phyloP scores from a whole-genome alignment of 2,329 filamentous ascomycete species.

The Claviceps purpurea region DNA sequence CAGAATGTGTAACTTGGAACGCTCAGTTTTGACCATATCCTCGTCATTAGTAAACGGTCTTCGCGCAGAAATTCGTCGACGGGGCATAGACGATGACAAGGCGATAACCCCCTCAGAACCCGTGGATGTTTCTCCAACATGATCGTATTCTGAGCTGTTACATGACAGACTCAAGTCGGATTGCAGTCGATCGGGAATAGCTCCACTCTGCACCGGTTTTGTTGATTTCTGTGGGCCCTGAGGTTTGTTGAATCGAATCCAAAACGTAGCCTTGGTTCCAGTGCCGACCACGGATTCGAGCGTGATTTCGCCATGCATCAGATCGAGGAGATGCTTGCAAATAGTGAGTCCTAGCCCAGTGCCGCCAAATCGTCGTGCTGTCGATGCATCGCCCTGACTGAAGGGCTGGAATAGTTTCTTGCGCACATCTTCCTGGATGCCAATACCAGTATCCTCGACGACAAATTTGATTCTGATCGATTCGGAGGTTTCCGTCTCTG shows the following conservation, averaged over 20 bases:
- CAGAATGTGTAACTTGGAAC: conserved; percentile 53
- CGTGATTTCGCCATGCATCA: conserved; percentile 66
- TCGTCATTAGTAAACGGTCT: conserved; percentile 26
- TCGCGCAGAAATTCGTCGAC: conserved; percentile 21
- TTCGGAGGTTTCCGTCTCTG: conserved; percentile 50
- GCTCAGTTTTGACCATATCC: conserved; percentile 41
- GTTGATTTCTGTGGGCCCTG: conserved; percentile 34
- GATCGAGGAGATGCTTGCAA: conserved; percentile 64
- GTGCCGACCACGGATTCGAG: conserved; percentile 52
- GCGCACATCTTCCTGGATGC: conserved; percentile 65
- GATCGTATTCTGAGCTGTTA: conserved; percentile 51
- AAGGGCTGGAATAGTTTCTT: conserved; percentile 67
- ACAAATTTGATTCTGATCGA: conserved; percentile 56
- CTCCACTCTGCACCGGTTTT: conserved; percentile 46
- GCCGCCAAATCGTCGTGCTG: conserved; percentile 64
- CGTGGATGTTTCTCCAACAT: conserved; percentile 27
- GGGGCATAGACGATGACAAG: conserved; percentile 11
- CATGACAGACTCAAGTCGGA: conserved; percentile 51
- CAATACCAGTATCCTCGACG: conserved; percentile 68
- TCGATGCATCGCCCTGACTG: conserved; percentile 69
- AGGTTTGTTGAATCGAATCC: conserved; percentile 63
- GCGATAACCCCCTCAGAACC: conserved; percentile 15
- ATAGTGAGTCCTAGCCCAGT: conserved; percentile 70
- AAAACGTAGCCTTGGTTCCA: conserved; percentile 64
- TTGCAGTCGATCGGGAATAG: conserved; percentile 54